These are phyloP conservation scores for Abelmoschus esculentus DNA, from an alignment of 345 rosid species.

Conservation along the genomic window DNA sequence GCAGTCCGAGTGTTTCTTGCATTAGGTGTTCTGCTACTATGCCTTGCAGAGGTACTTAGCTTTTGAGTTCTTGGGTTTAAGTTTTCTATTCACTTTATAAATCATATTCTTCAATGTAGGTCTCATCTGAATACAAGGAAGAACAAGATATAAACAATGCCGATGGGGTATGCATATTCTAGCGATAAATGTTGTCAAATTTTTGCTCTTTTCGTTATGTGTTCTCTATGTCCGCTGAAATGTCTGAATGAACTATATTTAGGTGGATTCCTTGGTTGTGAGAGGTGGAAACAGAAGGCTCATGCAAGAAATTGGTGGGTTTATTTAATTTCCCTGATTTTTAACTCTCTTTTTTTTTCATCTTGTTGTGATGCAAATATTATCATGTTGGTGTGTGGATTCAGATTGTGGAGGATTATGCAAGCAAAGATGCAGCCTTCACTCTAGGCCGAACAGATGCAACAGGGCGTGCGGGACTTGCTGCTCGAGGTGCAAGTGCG, in stretches of 20 bases:
- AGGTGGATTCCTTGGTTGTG: slow-evolving; percentile 12
- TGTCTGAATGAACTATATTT: neutral
- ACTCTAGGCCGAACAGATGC: slow-evolving; percentile 45
- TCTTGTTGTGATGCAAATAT: neutral
- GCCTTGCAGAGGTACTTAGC: slow-evolving; percentile 18
- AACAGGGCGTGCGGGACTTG: slow-evolving; percentile 47
- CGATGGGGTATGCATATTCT: neutral
- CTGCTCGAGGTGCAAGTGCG: slow-evolving; percentile 46
- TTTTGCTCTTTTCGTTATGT: too few relatives aligned
- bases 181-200: neutral
- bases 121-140: slow-evolving; percentile 20
- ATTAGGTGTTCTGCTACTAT: slow-evolving; percentile 13
- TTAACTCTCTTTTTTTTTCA: too few relatives aligned
- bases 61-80: neutral
- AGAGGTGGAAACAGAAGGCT: slow-evolving; percentile 29
- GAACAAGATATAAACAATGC: slow-evolving; percentile 3
- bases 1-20: slow-evolving; percentile 17
- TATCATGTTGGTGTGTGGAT: neutral
- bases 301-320: slow-evolving; percentile 33
- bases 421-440: slow-evolving; percentile 39
- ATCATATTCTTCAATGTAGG: slow-evolving; percentile 3
- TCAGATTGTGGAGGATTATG: slow-evolving; percentile 39
- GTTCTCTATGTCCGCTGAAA: too few relatives aligned
- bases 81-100: neutral
- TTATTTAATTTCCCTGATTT: neutral